Conservation (phyloP, 2,329 filamentous ascomycete species). For the Alternaria arbusti region DNA sequence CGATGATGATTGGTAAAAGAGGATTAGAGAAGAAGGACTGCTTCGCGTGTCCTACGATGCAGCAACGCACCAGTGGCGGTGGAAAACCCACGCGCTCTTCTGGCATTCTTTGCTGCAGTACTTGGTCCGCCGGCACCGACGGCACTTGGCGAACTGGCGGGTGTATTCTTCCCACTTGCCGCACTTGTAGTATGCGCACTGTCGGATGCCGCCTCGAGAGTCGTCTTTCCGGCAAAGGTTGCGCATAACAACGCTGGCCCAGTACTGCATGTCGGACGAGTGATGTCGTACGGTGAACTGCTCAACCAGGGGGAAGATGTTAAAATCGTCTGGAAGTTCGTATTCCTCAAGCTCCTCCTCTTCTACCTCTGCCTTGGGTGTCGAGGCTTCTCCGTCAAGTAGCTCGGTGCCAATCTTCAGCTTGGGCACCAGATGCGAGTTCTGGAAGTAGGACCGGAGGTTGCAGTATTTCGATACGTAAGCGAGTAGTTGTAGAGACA, state of each 20-base stretch:
- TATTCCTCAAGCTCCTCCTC: conserved; percentile 85
- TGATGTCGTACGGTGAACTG: conserved; percentile 97
- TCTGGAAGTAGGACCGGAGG: conserved; percentile 91
- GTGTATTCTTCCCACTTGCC: conserved; percentile 98
- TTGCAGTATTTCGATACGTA: conserved; percentile 99
- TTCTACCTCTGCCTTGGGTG: conserved; percentile 55
- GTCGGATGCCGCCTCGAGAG: conserved; percentile 87
- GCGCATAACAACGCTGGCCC: conserved; percentile 98
- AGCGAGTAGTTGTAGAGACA: conserved; percentile 94
- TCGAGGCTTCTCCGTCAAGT: conserved; percentile 70
- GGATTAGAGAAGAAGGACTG: conserved; percentile 29
- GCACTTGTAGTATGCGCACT: conserved; percentile 97
- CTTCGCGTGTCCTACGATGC: conserved; percentile 56
- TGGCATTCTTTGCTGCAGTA: conserved; percentile 99
- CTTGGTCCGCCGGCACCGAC: conserved; percentile 93
- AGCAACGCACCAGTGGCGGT: conserved; percentile 95
- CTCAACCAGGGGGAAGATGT: conserved; percentile 97
- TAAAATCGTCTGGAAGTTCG: conserved; percentile 89
- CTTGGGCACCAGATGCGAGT: conserved; percentile 89
- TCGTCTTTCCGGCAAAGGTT: conserved; percentile 99
- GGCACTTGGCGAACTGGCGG: conserved; percentile 96
- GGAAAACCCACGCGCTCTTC: conserved; percentile 98
- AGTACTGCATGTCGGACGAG: conserved; percentile 98
- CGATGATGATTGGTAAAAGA: conserved; percentile 32
- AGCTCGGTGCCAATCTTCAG: conserved; percentile 90